Conservation (phyloP, 352 stramenopile genomes). For the Phytophthora pisi region DNA sequence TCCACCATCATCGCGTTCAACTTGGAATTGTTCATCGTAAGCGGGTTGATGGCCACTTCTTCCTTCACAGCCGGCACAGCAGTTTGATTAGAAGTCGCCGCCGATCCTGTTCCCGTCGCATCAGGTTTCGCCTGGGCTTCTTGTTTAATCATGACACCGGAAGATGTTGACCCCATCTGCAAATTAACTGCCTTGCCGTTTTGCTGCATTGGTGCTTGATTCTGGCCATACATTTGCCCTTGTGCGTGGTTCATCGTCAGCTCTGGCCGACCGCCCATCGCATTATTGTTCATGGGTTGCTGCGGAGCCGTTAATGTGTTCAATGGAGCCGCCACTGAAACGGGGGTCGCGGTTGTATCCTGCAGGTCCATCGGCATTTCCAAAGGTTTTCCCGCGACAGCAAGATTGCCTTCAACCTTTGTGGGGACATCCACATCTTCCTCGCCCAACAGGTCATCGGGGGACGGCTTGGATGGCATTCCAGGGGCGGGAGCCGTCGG, state of each 20-base stretch:
- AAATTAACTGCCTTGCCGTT: slow-evolving; percentile 9
- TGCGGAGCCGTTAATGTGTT: slow-evolving; percentile 25
- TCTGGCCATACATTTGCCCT: slow-evolving; percentile 13
- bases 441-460: slow-evolving; percentile 58
- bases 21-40: slow-evolving; percentile 88
- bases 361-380: slow-evolving; percentile 71
- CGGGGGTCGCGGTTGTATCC: slow-evolving; percentile 34
- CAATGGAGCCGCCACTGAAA: slow-evolving; percentile 28
- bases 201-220: slow-evolving; percentile 10
- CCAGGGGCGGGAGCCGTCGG: not conserved
- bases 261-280: slow-evolving; percentile 19
- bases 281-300: slow-evolving; percentile 4
- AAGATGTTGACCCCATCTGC: not conserved
- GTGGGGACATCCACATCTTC: slow-evolving; percentile 47
- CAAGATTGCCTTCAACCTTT: slow-evolving; percentile 30
- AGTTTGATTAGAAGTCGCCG: slow-evolving; percentile 2
- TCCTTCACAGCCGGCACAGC: slow-evolving; percentile 23
- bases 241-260: slow-evolving; percentile 18
- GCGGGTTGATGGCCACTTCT: slow-evolving; percentile 57
- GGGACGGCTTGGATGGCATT: slow-evolving; percentile 41
- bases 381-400: slow-evolving; percentile 46
- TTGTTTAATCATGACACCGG: slow-evolving; percentile 28
- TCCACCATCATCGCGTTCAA: slow-evolving; percentile 88
- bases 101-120: not conserved
- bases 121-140: slow-evolving; percentile 24